These are phyloP conservation scores for Sporothrix phasma DNA, from an alignment of 2,329 filamentous ascomycete genomes.

Conservation along the genomic window DNA sequence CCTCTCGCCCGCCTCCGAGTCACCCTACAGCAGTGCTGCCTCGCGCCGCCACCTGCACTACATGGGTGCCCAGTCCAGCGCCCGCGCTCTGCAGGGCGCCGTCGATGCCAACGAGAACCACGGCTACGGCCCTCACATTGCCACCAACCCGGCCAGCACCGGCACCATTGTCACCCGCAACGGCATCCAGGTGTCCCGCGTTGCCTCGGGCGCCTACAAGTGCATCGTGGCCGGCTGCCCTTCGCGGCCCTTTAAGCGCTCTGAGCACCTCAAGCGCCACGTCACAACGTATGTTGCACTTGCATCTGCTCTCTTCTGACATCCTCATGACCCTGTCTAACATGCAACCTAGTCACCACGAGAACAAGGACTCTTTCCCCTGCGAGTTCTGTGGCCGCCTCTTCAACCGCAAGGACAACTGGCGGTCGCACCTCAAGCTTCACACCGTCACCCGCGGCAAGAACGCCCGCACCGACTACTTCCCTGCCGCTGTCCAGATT, in stretches of 20 bases:
- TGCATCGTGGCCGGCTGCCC: constrained; percentile 38
- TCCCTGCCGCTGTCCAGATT: constrained; percentile 22
- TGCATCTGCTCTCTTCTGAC: background rate
- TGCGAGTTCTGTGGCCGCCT: constrained; percentile 33
- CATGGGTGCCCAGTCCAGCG: constrained; percentile 10
- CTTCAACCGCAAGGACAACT: constrained; percentile 33
- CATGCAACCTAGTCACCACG: constrained; percentile 22
- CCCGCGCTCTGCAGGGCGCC: constrained; percentile 12
- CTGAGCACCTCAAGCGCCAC: constrained; percentile 48
- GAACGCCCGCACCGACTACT: constrained; percentile 27
- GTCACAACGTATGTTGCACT: constrained; percentile 36
- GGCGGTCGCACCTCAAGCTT: constrained; percentile 29
- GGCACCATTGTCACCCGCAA: constrained; percentile 17
- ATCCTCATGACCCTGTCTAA: too few relatives aligned
- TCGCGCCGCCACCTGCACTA: constrained; percentile 9
- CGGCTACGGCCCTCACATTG: background rate
- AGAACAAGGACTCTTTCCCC: constrained; percentile 25
- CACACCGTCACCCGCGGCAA: constrained; percentile 26
- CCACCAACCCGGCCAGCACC: background rate
- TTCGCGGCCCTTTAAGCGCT: constrained; percentile 39
- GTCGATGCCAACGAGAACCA: constrained; percentile 4
- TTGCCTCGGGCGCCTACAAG: constrained; percentile 25
- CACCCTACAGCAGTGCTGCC: background rate
- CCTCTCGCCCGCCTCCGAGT: constrained; percentile 5
- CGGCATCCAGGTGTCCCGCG: constrained; percentile 21